Conservation (phyloP, 768 basidiomycete genomes). For the Rhodotorula kratochvilovae region DNA sequence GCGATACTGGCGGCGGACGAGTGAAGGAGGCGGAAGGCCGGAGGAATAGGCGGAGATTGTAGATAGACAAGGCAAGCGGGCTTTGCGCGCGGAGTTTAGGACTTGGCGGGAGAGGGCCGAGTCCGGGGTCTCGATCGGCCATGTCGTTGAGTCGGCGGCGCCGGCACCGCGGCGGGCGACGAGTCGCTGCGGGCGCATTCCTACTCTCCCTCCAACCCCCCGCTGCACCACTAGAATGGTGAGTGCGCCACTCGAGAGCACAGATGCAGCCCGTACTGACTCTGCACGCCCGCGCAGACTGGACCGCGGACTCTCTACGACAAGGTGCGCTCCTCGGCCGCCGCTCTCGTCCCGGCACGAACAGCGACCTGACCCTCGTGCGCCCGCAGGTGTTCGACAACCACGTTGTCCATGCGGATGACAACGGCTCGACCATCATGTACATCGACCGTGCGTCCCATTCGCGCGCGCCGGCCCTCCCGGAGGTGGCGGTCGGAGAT, state of each 20-base stretch:
- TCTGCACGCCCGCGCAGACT: not conserved
- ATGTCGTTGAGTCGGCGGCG: not conserved
- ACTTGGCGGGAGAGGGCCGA: too few species aligned
- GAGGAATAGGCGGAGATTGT: not conserved
- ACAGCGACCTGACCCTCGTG: not conserved
- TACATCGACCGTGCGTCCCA: slow-evolving; percentile 48
- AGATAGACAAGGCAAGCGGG: not conserved
- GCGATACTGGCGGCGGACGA: not conserved
- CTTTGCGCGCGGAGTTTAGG: not conserved
- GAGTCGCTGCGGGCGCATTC: not conserved
- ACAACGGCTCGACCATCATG: slow-evolving; percentile 49
- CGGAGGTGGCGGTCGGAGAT: not conserved
- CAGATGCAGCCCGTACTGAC: not conserved
- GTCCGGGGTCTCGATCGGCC: not conserved
- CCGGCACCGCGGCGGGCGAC: too few species aligned
- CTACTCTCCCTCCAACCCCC: too few species aligned
- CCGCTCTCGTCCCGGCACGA: not conserved
- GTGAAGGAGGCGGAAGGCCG: not conserved
- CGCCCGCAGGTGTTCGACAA: slow-evolving; percentile 72
- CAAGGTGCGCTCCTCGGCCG: slow-evolving; percentile 52
- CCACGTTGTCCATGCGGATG: slow-evolving; percentile 64
- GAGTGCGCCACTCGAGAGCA: not conserved
- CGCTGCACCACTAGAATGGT: not conserved
- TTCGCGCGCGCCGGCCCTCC: too few species aligned
- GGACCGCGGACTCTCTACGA: slow-evolving; percentile 74